Evolutionary conservation across 176 grass and related monocot genomes (phyloP).

Genomic region (Hyparrhenia diplandra): DNA sequence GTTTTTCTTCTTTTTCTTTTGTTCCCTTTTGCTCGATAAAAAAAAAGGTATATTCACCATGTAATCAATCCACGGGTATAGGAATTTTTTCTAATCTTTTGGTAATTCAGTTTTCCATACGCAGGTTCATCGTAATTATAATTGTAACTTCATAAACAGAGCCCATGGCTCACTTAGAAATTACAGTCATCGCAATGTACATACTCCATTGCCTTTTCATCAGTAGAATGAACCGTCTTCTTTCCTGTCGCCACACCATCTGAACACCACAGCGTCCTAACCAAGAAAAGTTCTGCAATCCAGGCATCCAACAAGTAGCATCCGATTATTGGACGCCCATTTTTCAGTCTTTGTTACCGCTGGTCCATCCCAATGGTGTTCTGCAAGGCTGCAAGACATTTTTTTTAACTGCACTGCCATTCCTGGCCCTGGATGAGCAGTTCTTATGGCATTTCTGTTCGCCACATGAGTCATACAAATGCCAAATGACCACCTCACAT

Average conservation of each 20-base stretch:
- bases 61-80: slow-evolving; percentile 37
- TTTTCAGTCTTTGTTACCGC: background rate
- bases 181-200: background rate
- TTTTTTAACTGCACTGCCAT: slow-evolving; percentile 10
- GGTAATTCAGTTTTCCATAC: slow-evolving; percentile 9
- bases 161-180: slow-evolving; percentile 18
- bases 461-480: slow-evolving; percentile 33
- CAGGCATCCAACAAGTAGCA: background rate
- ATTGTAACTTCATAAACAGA: slow-evolving; percentile 32
- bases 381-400: background rate
- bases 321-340: background rate
- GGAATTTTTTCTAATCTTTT: slow-evolving; percentile 1
- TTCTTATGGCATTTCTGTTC: background rate
- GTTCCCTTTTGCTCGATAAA: background rate
- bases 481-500: background rate
- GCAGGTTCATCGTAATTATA: background rate
- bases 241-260: background rate
- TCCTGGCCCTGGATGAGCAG: background rate
- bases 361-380: background rate
- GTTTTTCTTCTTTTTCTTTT: slow-evolving; percentile 22
- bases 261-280: background rate
- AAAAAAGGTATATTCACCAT: slow-evolving; percentile 15
- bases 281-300: background rate
- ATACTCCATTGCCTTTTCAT: background rate
- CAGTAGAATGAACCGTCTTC: background rate